A percentile compares a stretch with the other conserved stretches of the same genome.
phyloP scores from a whole-genome alignment of 768 basidiomycete genomes.

The Leccinum olivaceopallidum region DNA sequence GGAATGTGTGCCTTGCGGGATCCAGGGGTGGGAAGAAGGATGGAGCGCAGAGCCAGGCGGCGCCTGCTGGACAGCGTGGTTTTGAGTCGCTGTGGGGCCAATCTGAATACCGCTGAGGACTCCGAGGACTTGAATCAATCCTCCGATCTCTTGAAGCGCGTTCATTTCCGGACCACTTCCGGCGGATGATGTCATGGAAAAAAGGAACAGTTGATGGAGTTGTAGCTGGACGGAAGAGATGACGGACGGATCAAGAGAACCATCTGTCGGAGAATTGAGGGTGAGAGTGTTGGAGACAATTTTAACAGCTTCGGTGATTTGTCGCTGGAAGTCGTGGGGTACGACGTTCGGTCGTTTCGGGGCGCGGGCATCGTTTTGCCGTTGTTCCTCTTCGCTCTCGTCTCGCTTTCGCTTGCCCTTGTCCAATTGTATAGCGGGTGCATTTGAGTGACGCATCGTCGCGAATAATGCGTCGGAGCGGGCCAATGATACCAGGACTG shows the following conservation, averaged over 20 bases:
- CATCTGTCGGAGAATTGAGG: slow-evolving; percentile 35
- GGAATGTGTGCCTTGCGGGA: slow-evolving; percentile 24
- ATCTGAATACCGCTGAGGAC: slow-evolving; percentile 80
- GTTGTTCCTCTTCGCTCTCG: slow-evolving; percentile 39
- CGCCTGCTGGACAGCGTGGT: slow-evolving; percentile 25
- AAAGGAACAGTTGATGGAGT: slow-evolving; percentile 77
- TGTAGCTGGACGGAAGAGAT: slow-evolving; percentile 72
- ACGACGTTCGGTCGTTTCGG: slow-evolving; percentile 49
- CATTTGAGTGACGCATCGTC: slow-evolving; percentile 61
- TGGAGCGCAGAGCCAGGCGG: slow-evolving; percentile 35
- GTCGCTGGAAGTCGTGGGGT: slow-evolving; percentile 50
- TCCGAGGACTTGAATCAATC: slow-evolving; percentile 81
- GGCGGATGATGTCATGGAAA: slow-evolving; percentile 70
- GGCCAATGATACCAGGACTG: slow-evolving; percentile 63
- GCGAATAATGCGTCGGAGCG: slow-evolving; percentile 67
- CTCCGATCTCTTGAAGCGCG: slow-evolving; percentile 71
- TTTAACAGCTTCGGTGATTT: slow-evolving; percentile 61
- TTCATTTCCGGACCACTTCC: slow-evolving; percentile 53
- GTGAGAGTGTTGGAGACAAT: slow-evolving; percentile 52
- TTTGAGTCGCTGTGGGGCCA: slow-evolving; percentile 36
- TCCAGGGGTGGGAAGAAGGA: slow-evolving; percentile 30
- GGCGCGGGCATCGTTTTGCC: slow-evolving; percentile 28
- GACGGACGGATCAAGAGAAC: slow-evolving; percentile 53
- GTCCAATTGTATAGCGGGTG: slow-evolving; percentile 60
- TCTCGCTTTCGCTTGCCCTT: slow-evolving; percentile 79